phyloP scores from a whole-genome alignment of 768 basidiomycete species.

The Phallus indusiatus region DNA sequence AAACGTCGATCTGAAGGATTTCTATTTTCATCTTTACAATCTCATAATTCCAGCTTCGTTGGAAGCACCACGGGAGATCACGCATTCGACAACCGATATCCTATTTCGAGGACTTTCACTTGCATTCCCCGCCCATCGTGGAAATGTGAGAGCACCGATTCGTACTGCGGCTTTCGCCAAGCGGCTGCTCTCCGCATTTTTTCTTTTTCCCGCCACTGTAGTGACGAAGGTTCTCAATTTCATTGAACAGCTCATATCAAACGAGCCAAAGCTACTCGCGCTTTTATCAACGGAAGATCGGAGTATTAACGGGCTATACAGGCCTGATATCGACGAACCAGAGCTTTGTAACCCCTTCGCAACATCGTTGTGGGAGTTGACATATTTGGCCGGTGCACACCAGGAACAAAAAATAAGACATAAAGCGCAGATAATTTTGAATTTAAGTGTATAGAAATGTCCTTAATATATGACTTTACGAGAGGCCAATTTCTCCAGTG shows the following conservation, averaged over 20 bases:
- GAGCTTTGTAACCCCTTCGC: conserved; percentile 75
- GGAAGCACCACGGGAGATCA: conserved; percentile 50
- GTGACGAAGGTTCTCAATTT: conserved; percentile 67
- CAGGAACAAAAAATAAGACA: conserved; percentile 14
- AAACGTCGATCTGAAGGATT: conserved; percentile 89
- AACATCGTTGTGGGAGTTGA: conserved; percentile 79
- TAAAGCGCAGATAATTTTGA: neutral
- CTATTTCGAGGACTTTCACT: conserved; percentile 80
- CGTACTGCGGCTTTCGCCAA: conserved; percentile 90
- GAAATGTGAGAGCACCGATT: conserved; percentile 49
- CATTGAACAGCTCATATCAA: conserved; percentile 58
- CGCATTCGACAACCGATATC: conserved; percentile 47
- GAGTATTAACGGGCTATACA: conserved; percentile 74
- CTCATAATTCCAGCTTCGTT: conserved; percentile 70
- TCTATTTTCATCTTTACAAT: conserved; percentile 74
- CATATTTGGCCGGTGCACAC: conserved; percentile 41
- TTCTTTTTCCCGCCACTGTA: conserved; percentile 69
- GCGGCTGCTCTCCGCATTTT: conserved; percentile 70
- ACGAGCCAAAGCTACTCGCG: conserved; percentile 73
- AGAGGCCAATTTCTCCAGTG: too few relatives aligned
- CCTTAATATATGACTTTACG: neutral
- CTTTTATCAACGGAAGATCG: conserved; percentile 84
- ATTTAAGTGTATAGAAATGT: neutral
- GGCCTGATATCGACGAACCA: conserved; percentile 82
- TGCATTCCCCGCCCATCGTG: conserved; percentile 64